Evolutionary conservation across 495 filamentous ascomycete genomes (phyloP), one percentile per base, ranked within the genome.

Genomic region (Amphirosellinia nigrospora): DNA sequence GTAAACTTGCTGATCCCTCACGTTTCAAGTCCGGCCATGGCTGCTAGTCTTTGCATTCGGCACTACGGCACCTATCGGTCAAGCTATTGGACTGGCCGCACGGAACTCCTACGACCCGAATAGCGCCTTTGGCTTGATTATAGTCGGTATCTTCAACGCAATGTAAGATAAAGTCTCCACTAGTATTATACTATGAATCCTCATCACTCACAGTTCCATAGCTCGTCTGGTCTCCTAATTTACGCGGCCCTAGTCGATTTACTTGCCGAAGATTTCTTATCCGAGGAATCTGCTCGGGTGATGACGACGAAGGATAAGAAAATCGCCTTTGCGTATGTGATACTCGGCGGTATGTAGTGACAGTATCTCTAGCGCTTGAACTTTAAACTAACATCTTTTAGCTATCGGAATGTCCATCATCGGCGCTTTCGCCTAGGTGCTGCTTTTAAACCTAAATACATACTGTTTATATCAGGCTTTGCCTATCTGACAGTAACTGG

Each of bases 131-230:
- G 90, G 88, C 38, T 72, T 92, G 23, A 85, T 93, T 41, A 84
- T 92, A 36, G 89, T 92, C 6, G 90, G 90, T 16, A 77, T 88
- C 16, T 90, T 91, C 79, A 92, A 93, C 74, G 89, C 90, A 9
- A 91, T 93, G 82, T 84, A 71, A 73, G 82, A 79, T 43, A 45
- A 52, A 41, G 3, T 61, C 19, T n/a, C 64, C 38, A 2, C 21
- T 41, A 0, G 1, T 30, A 30, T 7, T 11, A n/a, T 39, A 64
- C 13, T 9, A 32, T 41, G 69, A 61, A 74, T 53, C 21, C 3
- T 64, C n/a, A 4, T 64, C n/a, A 6, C 63, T 65, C 4, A 65
- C 46, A 39, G 39, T 19, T 21, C 15, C 36, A 8, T 48, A 84
- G 82, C 41, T 89, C 86, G 0, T 84, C 86, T 1, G 89, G 89